Base-by-base conservation (phyloP, 768 basidiomycete species). In the Ramaria sp. region DNA sequence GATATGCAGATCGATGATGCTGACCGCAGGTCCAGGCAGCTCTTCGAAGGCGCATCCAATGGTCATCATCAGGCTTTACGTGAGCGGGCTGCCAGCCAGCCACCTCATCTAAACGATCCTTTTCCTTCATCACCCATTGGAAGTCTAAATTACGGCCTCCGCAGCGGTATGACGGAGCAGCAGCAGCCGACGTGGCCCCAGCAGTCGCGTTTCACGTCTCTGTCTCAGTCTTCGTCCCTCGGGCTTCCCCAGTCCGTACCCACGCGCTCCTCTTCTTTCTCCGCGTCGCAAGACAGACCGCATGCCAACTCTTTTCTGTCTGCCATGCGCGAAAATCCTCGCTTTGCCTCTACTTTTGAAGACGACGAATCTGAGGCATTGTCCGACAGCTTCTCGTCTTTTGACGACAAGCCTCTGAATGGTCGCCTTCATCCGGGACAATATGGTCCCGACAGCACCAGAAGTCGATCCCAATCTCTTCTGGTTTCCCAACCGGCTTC, bases 401-500 rank as follows among this genome's bases (percentile, higher is more conserved):
- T 47, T 36, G 57, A 57, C 30, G 57, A 57, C 48, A 41, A 42
- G 32, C 45, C 47, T 24, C 28, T 47, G 10, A 52, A 57, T n/a
- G 27, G 43, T 44, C 50, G 57, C 34, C 48, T 57, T 50, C 44
- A 55, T 41, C 37, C 52, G 42, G 36, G 56, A 32, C 45, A 32
- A n/a, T 82, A 79, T 61, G 75, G 74, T 3, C 70, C 75, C 48
- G 86, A 87, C 64, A 70, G 76, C 56, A 81, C 77, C 54, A 78
- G 88, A 52, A 87, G 85, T 66, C 73, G 87, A 28, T 87, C 85
- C 2, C 87, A 89, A 61, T 85, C 83, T 0, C 74, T 89, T 72
- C 73, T 56, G 67, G 77, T 49, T 64, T 66, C 48, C 74, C 78
- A 10, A 78, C 82, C 55, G 37, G 55, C 48, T 10, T 49, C 55